Conservation (phyloP, 2,329 filamentous ascomycete genomes). For the Teratosphaeria gauchensis region DNA sequence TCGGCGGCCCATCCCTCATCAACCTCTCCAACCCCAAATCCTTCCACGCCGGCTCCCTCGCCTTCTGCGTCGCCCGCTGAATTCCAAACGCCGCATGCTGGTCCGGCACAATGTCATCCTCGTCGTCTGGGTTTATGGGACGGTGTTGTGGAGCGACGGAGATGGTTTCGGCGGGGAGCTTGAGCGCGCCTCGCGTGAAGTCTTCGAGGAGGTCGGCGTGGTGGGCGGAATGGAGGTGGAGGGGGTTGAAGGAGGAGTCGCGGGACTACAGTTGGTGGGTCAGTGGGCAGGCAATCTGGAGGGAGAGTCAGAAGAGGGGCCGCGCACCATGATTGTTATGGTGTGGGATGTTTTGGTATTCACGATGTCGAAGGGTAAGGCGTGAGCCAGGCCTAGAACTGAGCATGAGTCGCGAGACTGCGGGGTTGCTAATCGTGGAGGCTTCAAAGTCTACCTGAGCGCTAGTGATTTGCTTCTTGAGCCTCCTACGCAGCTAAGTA, state of each 20-base stretch:
- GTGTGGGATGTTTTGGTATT: not conserved
- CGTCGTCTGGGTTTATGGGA: slow-evolving; percentile 77
- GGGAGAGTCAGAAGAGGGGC: not conserved
- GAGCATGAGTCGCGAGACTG: not conserved
- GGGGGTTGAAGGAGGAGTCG: slow-evolving; percentile 64
- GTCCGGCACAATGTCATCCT: slow-evolving; percentile 80
- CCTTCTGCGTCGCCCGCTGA: slow-evolving; percentile 64
- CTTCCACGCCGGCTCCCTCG: slow-evolving; percentile 65
- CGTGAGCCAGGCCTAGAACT: no score
- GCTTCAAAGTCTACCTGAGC: not conserved
- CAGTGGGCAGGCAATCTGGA: not conserved
- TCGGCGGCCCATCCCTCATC: slow-evolving; percentile 52
- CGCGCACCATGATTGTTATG: not conserved
- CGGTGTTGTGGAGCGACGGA: slow-evolving; percentile 72
- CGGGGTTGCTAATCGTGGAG: not conserved
- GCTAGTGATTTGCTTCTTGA: not conserved
- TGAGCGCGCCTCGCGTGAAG: slow-evolving; percentile 31
- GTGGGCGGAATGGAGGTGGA: slow-evolving; percentile 63
- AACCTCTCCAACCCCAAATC: slow-evolving; percentile 65
- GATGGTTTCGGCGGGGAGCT: slow-evolving; percentile 55
- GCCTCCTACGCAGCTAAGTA: not conserved
- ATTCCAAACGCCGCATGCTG: slow-evolving; percentile 85
- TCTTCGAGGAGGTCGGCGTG: slow-evolving; percentile 69
- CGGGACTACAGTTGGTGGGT: slow-evolving; percentile 41
- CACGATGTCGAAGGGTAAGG: no score